Evolutionary conservation across 2,329 filamentous ascomycete genomes (phyloP).

Genomic region (Fonsecaea monophora): DNA sequence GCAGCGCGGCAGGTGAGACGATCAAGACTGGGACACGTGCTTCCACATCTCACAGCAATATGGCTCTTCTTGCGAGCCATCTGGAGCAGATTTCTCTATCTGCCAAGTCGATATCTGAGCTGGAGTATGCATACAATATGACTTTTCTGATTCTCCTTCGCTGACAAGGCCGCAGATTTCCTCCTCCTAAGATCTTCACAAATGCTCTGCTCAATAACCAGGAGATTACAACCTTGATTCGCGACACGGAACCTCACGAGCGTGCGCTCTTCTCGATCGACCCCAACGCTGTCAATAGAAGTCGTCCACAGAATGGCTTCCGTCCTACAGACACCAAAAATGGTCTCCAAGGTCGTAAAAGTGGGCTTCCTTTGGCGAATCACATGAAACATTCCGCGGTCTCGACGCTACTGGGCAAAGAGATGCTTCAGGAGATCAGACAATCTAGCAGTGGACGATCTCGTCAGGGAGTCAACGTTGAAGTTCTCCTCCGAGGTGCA

Average conservation of each 20-base stretch:
- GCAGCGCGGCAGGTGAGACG: conserved; percentile 1
- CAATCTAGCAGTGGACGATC: conserved; percentile 61
- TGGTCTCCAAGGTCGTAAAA: conserved; percentile 32
- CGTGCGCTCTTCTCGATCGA: conserved; percentile 93
- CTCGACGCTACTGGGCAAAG: conserved; percentile 83
- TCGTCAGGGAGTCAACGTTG: conserved; percentile 79
- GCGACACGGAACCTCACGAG: conserved; percentile 93
- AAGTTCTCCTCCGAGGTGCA: conserved; percentile 81
- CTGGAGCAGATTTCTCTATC: conserved; percentile 78
- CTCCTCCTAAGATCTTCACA: conserved; percentile 90
- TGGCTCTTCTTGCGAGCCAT: conserved; percentile 73
- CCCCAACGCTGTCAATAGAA: conserved; percentile 64
- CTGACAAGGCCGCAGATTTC: conserved; percentile 67
- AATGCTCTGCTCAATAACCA: conserved; percentile 86
- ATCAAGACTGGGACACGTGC: conserved; percentile 16
- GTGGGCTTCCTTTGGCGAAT: conserved; percentile 62
- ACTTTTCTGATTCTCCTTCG: conserved; percentile 32
- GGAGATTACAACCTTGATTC: conserved; percentile 93
- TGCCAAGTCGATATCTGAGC: conserved; percentile 75
- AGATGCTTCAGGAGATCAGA: conserved; percentile 81
- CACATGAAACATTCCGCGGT: conserved; percentile 76
- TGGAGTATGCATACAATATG: conserved; percentile 64
- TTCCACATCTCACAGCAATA: conserved; percentile 46
- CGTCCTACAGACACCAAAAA: conserved; percentile 12
- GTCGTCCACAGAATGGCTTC: conserved; percentile 6